Evolutionary conservation across 192 early-diverging fungal species (phyloP), one percentile per base, ranked within the genome.

Genomic region (Coemansia sp.): DNA sequence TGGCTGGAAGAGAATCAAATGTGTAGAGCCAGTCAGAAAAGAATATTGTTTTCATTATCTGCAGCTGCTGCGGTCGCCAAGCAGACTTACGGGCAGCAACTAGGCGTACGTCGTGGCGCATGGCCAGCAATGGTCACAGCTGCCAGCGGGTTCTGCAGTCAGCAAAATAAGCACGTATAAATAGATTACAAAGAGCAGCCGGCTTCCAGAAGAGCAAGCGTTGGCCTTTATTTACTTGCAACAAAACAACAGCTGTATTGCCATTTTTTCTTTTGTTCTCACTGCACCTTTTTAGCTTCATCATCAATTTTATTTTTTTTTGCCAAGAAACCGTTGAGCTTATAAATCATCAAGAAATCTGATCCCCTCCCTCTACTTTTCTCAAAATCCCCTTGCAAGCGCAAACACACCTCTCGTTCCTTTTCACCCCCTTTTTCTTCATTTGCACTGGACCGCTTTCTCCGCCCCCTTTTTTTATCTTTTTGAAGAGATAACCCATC

Each of bases 91-190:
- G 45, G 45, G 17, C 33, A 59, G 33, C 18, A 59, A 36, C 57
- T 59, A 59, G 57, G 57, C 57, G 57, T 36, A 33, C 57, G 57
- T 59, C 57, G 57, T 59, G 57, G 57, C 57, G 57, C 35, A 59
- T 59, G 57, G 33, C 57, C 57, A 20, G 57, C 15, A 36, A 59
- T 59, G 57, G 57, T 59, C 57, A 59, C 57, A 59, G 57, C 57
- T 59, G 35, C 57, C 35, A 48, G 45, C 17, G 17, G 14, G 14
- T 48, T 48, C 45, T 48, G 45, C 45, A 48, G 45, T 15, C 45
- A 48, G 12, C 39, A 48, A 48, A 48, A 15, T 8, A 48, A 8
- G 45, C 45, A 48, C 45, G 45, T 48, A 48, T 48, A 48, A 48
- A 48, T 48, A 48, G 8, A 48, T 15, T 15, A 48, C 45, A 48